A percentile compares a stretch with the other conserved stretches of the same genome.
Evolutionary conservation across 768 basidiomycete species (phyloP).

Genomic region (Lyophyllum shimeji): DNA sequence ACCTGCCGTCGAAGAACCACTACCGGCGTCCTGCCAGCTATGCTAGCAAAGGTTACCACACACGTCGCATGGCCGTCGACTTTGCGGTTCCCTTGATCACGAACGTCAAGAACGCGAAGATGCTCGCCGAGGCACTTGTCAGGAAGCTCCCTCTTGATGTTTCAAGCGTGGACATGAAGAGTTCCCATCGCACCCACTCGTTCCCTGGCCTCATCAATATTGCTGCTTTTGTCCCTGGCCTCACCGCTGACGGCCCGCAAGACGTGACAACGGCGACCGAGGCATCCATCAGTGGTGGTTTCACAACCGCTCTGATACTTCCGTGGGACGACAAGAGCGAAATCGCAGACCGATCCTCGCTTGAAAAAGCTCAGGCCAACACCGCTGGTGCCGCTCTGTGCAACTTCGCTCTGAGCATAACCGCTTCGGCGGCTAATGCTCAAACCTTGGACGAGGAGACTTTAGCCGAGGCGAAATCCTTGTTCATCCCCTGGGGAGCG

Average conservation of each 20-base stretch:
- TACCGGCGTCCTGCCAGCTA: constrained; percentile 97
- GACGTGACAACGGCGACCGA: constrained; percentile 71
- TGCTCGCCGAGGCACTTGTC: constrained; percentile 90
- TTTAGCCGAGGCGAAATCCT: constrained; percentile 75
- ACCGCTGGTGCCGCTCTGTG: constrained; percentile 69
- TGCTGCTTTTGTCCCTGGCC: constrained; percentile 77
- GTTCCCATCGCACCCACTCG: constrained; percentile 83
- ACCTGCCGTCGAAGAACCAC: constrained; percentile 96
- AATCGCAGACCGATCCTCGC: constrained; percentile 65
- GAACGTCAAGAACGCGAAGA: constrained; percentile 98
- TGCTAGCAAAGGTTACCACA: constrained; percentile 94
- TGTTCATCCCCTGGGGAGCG: constrained; percentile 80
- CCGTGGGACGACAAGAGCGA: constrained; percentile 62
- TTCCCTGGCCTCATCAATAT: constrained; percentile 94
- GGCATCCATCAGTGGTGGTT: constrained; percentile 86
- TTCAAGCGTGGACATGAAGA: constrained; percentile 89
- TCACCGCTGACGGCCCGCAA: constrained; percentile 51
- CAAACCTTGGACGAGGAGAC: constrained; percentile 69
- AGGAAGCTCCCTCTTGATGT: constrained; percentile 91
- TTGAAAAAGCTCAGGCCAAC: constrained; percentile 70
- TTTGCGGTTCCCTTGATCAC: constrained; percentile 97
- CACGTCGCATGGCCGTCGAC: constrained; percentile 98
- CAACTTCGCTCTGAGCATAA: constrained; percentile 83
- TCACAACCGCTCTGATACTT: constrained; percentile 80
- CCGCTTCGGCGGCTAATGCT: constrained; percentile 70